phyloP scores from a whole-genome alignment of 768 basidiomycete genomes.

The Leucocoprinus birnbaumii region DNA sequence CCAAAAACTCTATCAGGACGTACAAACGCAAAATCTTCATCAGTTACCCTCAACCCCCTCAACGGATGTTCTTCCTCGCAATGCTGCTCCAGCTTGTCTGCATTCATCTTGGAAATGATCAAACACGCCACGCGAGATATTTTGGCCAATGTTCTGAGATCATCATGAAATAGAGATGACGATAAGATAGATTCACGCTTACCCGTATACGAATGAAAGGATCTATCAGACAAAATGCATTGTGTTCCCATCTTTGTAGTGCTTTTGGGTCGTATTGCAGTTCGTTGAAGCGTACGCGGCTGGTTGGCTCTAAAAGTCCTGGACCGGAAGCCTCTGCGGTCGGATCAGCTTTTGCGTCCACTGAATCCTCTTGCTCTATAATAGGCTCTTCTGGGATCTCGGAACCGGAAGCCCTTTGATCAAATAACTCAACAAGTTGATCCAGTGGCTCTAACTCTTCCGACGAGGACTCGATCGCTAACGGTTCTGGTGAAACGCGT shows the following conservation, averaged over 20 bases:
- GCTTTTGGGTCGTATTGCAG: background rate
- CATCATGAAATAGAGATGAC: background rate
- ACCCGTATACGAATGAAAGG: slow-evolving; percentile 41
- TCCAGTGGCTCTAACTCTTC: background rate
- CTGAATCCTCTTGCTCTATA: too few relatives aligned
- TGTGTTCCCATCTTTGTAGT: slow-evolving; percentile 3
- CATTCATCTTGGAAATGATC: slow-evolving; percentile 7
- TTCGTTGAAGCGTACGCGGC: background rate
- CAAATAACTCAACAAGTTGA: too few relatives aligned
- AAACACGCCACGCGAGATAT: slow-evolving; percentile 5
- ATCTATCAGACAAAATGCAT: slow-evolving; percentile 26
- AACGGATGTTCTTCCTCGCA: slow-evolving; percentile 4
- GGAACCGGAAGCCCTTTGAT: too few relatives aligned
- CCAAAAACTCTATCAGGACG: too few relatives aligned
- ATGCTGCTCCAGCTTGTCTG: background rate
- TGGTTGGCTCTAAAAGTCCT: background rate
- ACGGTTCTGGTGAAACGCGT: slow-evolving; percentile 4
- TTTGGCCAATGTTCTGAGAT: slow-evolving; percentile 4
- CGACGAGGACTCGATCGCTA: too few relatives aligned
- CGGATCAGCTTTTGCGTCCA: background rate
- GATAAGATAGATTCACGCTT: background rate
- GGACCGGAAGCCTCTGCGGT: background rate
- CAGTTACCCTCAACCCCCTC: too few relatives aligned
- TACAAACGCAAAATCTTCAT: too few relatives aligned
- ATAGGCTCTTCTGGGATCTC: too few relatives aligned